Conservation (phyloP, 805 yeast genomes). For the Nakazawaea ambrosiae region DNA sequence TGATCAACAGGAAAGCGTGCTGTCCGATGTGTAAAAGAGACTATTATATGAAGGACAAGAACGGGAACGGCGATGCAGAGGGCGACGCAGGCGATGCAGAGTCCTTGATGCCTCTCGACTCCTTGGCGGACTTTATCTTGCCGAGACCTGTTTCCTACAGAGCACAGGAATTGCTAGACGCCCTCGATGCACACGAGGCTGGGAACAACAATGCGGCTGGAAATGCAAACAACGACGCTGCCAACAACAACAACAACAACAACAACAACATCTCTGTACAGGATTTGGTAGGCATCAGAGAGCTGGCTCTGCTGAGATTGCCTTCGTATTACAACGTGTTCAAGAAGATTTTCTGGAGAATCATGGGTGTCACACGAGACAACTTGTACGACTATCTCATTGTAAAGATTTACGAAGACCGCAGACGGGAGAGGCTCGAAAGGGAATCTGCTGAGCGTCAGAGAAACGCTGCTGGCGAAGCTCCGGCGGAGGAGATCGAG, state of each 20-base stretch:
- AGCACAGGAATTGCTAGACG: constrained; percentile 20
- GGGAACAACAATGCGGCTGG: too few relatives aligned
- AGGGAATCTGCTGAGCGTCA: background rate
- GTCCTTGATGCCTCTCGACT: constrained; percentile 15
- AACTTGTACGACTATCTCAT: constrained; percentile 51
- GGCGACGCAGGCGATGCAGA: constrained; percentile 4
- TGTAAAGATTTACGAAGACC: constrained; percentile 24
- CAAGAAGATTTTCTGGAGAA: constrained; percentile 39
- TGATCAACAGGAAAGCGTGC: constrained; percentile 64
- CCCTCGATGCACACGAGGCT: constrained; percentile 12
- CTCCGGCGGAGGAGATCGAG: background rate
- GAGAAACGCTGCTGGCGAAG: too few relatives aligned
- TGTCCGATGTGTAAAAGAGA: constrained; percentile 82
- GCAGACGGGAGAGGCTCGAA: constrained; percentile 17
- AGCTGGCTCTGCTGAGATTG: constrained; percentile 9
- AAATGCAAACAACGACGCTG: background rate
- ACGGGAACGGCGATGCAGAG: constrained; percentile 16
- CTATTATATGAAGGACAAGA: constrained; percentile 37
- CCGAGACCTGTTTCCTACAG: constrained; percentile 20
- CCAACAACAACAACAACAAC: constrained; percentile 5
- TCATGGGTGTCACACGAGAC: constrained; percentile 45
- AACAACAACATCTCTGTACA: background rate
- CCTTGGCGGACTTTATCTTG: constrained; percentile 13
- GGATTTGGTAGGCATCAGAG: constrained; percentile 14
- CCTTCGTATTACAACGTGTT: constrained; percentile 21